phyloP scores from a whole-genome alignment of 257 asterid genomes.

The Capsicum rhomboideum region DNA sequence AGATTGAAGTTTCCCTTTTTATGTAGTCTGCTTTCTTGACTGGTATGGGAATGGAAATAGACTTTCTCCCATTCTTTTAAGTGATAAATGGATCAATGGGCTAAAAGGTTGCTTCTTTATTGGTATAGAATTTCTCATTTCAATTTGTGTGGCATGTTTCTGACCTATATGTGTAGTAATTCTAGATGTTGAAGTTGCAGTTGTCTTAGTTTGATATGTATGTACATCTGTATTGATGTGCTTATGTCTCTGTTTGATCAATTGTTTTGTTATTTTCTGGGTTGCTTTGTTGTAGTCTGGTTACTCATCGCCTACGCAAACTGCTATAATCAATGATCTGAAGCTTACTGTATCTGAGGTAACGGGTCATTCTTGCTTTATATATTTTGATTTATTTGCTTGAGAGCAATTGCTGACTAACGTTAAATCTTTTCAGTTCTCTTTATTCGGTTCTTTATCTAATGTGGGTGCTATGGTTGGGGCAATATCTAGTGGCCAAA shows the following conservation, averaged over 20 bases:
- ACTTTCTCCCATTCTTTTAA: neutral
- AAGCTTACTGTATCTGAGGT: conserved; percentile 75
- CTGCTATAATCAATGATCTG: conserved; percentile 62
- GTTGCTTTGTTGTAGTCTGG: conserved; percentile 57
- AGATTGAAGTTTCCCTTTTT: neutral
- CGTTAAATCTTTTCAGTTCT: conserved; percentile 50
- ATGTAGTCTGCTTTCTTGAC: neutral
- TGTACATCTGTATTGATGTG: neutral
- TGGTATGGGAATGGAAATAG: neutral
- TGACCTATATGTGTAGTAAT: neutral
- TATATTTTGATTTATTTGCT: neutral
- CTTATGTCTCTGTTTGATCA: neutral
- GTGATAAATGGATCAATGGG: neutral
- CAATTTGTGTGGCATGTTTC: neutral
- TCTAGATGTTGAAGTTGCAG: neutral
- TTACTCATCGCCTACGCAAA: conserved; percentile 84
- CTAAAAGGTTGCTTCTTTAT: neutral
- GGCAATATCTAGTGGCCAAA: conserved; percentile 95
- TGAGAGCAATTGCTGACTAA: neutral
- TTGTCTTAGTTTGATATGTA: neutral
- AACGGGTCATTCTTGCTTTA: neutral
- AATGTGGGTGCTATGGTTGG: conserved; percentile 99
- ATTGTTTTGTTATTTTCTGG: neutral
- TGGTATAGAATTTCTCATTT: neutral
- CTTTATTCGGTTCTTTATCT: conserved; percentile 80